Evolutionary conservation across 176 grass and related monocot genomes (phyloP), one percentile per base, ranked within the genome.

Genomic region (Avena eriantha): DNA sequence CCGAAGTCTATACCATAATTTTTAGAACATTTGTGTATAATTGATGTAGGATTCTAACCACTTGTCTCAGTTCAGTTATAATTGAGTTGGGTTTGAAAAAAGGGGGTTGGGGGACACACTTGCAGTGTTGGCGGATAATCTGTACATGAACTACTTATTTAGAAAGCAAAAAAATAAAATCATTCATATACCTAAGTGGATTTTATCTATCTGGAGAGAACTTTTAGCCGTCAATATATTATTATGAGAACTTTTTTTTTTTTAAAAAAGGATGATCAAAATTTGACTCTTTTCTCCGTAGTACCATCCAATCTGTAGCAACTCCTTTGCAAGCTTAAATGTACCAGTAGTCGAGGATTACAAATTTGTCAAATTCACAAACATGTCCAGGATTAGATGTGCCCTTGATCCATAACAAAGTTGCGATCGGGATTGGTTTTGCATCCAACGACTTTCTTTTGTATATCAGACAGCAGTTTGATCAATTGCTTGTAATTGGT

Each of bases 61-160:
- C 23, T 29, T 80, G 22, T 77, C 65, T 69, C 8, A 45, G 22
- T 65, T 85, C 12, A 31, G 8, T 61, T 59, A 86, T 77, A 81
- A 81, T 36, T 85, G 46, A 3, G 78, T 84, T 91, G 59, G 47
- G 64, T 57, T 57, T 74, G 68, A 84, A 36, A 87, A 80, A 47
- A 74, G 80, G 19, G 9, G 29, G 29, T 29, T 29, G 29, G 29
- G 69, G n/a, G 26, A 1, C 11, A 21, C 69, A 61, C 47, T 56
- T 69, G 56, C 49, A 79, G 53, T 23, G 18, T 70, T 86, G 75
- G 61, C 68, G 48, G 33, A 80, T 76, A 76, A 63, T 75, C 19
- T 87, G 34, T 87, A 80, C 47, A 49, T 80, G 58, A n/a, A 31
- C 14, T 80, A 76, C 18, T 78, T 43, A 64, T 81, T 21, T 50